Conservation (phyloP, 108 stramenopile genomes). For the Stephanodiscus minutulus region DNA sequence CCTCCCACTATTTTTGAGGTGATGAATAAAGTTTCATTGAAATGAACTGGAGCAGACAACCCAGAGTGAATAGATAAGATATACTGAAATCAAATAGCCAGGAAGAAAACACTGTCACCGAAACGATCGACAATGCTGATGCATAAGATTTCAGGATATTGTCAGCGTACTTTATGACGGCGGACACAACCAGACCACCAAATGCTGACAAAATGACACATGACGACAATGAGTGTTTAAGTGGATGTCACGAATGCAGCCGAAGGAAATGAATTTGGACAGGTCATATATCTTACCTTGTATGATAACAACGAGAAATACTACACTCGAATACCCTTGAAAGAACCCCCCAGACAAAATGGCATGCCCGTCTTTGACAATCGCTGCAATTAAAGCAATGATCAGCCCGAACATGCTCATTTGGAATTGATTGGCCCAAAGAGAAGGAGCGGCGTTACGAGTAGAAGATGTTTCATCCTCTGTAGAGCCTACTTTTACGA, state of each 20-base stretch:
- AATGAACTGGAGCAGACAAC: constrained; percentile 9
- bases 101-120: constrained; percentile 35
- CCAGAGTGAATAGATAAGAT: constrained; percentile 12
- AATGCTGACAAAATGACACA: constrained; percentile 80
- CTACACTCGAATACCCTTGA: constrained; percentile 83
- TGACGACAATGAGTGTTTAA: constrained; percentile 23
- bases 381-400: constrained; percentile 75
- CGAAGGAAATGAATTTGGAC: neutral
- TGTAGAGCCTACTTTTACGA: constrained; percentile 80
- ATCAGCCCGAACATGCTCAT: constrained; percentile 91
- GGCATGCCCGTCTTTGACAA: constrained; percentile 68
- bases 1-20: constrained; percentile 4
- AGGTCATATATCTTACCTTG: constrained; percentile 72
- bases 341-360: constrained; percentile 84
- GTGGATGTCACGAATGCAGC: neutral
- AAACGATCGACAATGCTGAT: constrained; percentile 61
- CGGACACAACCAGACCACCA: constrained; percentile 75
- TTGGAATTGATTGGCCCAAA: constrained; percentile 97
- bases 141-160: constrained; percentile 83
- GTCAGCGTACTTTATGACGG: constrained; percentile 89
- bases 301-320: constrained; percentile 82
- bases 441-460: constrained; percentile 48
- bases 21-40: constrained; percentile 7
- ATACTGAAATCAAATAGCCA: constrained; percentile 37
- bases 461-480: constrained; percentile 44